Evolutionary conservation across 2,329 filamentous ascomycete species (phyloP), one percentile per base, ranked within the genome.

Genomic region (Thielaviopsis musarum): DNA sequence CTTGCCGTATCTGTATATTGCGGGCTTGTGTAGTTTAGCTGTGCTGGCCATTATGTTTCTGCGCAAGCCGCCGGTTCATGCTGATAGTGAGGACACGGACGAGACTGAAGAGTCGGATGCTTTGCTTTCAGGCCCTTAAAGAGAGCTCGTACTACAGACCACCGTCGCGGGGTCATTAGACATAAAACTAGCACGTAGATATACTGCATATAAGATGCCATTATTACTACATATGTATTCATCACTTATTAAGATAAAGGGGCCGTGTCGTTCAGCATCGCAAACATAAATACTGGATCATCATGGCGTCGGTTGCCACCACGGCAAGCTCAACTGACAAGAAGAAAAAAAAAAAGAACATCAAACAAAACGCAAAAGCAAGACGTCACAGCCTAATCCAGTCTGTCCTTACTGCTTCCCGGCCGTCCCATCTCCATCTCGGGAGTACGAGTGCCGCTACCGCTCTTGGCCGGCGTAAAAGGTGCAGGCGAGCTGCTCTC

Each of bases 1-100:
- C 0, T 28, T 73, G 59, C 72, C 72, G 4, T 74, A 70, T 68
- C 68, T 73, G 54, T 74, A 74, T 55, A 63, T 73, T 17, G 66
- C 67, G 0, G 61, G 68, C 13, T 62, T 73, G 5, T 69, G 65
- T 6, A 55, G 53, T 1, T 1, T 70, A 1, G 64, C 69, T 5
- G 66, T 68, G 60, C 56, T 65, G 1, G 69, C 68, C 0, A 57
- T 68, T 52, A 58, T 62, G 13, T 68, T 72, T 54, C 69, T 74
- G 2, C 64, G 64, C 13, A 66, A 68, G 41, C 72, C 72, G 2
- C 56, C 56, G 13, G 64, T 66, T 21, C 61, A 64, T 0, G 30
- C 24, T 3, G 56, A 56, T 1, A 64, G 62, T 7, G 64, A 59
- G 5, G 64, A 66, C 2, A 63, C 55, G 4, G 64, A 62, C 6